Conservation (phyloP, 208 protist genomes). For the Strigomonas galati region DNA sequence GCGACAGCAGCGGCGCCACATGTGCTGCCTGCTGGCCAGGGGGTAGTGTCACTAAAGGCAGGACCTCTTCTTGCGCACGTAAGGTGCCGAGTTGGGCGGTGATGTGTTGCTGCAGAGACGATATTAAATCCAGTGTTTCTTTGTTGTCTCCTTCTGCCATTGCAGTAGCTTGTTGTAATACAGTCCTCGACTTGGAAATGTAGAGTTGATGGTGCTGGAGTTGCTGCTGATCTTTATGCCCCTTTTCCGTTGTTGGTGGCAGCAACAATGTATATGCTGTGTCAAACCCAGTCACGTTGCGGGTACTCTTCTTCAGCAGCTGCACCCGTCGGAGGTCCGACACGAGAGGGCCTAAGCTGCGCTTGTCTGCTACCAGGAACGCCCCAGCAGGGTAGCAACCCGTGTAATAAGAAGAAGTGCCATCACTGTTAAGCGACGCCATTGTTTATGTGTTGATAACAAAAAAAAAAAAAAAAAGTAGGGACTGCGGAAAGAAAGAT, state of each 20-base stretch:
- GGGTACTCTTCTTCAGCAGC: conserved; percentile 28
- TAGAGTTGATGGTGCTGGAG: no score
- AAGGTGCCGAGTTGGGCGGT: no score
- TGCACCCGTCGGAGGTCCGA: conserved; percentile 18
- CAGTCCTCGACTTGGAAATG: no score
- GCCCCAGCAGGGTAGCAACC: conserved; percentile 32
- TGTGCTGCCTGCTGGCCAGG: no score
- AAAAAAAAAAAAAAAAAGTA: background rate
- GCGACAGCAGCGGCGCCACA: background rate
- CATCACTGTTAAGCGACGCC: background rate
- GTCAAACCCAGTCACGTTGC: conserved; percentile 49
- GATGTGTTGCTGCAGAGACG: no score
- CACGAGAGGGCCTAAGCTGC: conserved; percentile 30
- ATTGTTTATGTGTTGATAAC: background rate
- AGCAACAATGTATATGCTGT: background rate
- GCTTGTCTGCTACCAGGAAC: conserved; percentile 31
- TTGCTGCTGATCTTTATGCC: no score
- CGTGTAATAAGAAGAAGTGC: background rate
- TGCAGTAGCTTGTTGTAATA: no score
- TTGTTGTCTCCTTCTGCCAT: no score
- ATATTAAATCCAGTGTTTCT: no score
- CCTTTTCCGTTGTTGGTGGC: background rate
- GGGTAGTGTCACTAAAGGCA: background rate
- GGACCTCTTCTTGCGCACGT: background rate
- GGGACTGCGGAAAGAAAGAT: conserved; percentile 1